Conservation (phyloP, 192 early-diverging fungal species). For the Rhizophagus sp. region DNA sequence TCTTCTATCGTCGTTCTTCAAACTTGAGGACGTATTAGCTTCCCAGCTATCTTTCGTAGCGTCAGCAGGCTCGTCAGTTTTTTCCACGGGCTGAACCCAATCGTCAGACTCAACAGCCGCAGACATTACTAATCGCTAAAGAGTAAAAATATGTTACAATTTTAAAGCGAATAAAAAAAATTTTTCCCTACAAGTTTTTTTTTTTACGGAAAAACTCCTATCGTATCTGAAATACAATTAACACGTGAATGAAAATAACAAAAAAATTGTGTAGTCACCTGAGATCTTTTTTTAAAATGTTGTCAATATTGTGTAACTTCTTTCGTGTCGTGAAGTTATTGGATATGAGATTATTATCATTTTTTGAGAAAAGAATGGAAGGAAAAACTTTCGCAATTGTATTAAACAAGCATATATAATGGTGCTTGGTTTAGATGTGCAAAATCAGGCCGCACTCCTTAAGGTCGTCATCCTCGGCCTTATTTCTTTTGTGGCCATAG, state of each 20-base stretch:
- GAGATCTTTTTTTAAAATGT: too few relatives aligned
- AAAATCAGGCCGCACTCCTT: conserved; percentile 59
- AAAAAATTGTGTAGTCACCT: too few relatives aligned
- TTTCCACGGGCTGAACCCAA: too few relatives aligned
- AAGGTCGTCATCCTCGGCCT: conserved; percentile 87
- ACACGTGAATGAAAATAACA: too few relatives aligned
- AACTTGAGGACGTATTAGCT: not conserved
- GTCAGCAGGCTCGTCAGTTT: not conserved
- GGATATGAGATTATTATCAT: not conserved
- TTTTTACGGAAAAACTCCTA: too few relatives aligned
- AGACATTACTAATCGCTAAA: too few relatives aligned
- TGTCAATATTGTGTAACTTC: not conserved
- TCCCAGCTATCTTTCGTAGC: not conserved
- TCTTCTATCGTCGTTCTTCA: not conserved
- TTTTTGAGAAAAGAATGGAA: not conserved
- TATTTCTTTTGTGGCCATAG: conserved; percentile 84
- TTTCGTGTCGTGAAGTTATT: not conserved
- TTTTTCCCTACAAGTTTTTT: too few relatives aligned
- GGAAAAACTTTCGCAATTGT: not conserved
- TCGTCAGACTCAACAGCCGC: too few relatives aligned
- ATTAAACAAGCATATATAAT: not conserved
- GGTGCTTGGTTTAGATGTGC: conserved; percentile 37
- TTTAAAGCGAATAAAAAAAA: too few relatives aligned
- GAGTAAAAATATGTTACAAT: too few relatives aligned
- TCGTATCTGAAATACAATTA: too few relatives aligned